phyloP scores from a whole-genome alignment of 129 eudicot genomes.

The Glebionis coronaria region DNA sequence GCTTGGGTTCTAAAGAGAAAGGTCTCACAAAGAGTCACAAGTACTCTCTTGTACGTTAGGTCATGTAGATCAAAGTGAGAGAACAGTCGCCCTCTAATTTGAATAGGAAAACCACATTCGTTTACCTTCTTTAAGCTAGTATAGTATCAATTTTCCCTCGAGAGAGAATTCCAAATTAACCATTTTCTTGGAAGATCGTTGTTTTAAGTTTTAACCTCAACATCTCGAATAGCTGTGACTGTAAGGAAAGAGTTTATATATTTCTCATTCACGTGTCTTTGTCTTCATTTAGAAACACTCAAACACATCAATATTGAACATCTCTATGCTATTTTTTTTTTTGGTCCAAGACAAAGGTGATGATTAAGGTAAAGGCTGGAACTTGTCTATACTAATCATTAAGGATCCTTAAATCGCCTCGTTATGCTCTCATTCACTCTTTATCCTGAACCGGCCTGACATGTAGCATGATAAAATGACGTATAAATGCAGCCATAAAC shows the following conservation, averaged over 20 bases:
- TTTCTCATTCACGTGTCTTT: conserved; percentile 38
- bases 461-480: neutral
- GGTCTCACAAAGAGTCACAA: too few species aligned
- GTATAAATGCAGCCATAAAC: neutral
- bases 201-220: neutral
- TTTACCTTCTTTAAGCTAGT: too few species aligned
- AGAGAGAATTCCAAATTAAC: too few species aligned
- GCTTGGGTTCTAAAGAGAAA: too few species aligned
- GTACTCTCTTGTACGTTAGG: too few species aligned
- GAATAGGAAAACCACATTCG: neutral
- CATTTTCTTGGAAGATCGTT: conserved; percentile 1
- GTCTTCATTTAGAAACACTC: conserved; percentile 43
- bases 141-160: too few species aligned
- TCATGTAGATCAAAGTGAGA: too few species aligned
- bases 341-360: conserved; percentile 29
- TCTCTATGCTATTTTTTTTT: conserved; percentile 16
- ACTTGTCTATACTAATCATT: conserved; percentile 15
- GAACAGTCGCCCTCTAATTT: too few species aligned
- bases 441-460: conserved; percentile 21
- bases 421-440: conserved; percentile 19
- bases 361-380: conserved; percentile 15
- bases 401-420: conserved; percentile 14
- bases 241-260: too few species aligned
- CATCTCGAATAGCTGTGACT: neutral
- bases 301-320: conserved; percentile 30